Evolutionary conservation across 2,329 filamentous ascomycete species (phyloP), one percentile per base, ranked within the genome.

Genomic region (Xylaria sp.): DNA sequence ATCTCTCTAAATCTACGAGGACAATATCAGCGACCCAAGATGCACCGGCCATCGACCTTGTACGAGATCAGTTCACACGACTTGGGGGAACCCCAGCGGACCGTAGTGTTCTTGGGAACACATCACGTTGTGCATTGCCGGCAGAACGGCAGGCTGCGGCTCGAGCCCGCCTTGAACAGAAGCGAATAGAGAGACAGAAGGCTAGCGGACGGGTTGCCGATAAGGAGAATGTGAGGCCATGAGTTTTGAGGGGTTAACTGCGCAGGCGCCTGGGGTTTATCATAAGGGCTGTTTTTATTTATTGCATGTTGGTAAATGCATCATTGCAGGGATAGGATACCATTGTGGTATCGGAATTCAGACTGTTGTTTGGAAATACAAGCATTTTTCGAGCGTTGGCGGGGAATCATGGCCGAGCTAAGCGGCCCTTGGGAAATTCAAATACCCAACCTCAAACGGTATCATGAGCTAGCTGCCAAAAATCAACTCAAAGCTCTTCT

Each of bases 121-220:
- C 76, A 4, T 77, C 80, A 4, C 80, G 79, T 61, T 78, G 79
- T 21, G 75, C 74, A 2, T 70, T 87, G 12, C 78, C 84, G 8
- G 80, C 82, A 3, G 82, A 84, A 53, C 78, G 85, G 35, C 78
- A 79, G 47, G 82, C 83, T 6, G 84, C 84, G 1, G 85, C 84
- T 11, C 77, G 85, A 54, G 85, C 84, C 43, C 76, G 84, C 7
- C 79, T 87, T 14, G 81, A 86, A 72, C 78, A 81, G 72, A 80
- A 83, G 70, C 82, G 80, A 71, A 79, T 80, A n/a, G 80, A 85
- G 72, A 83, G 83, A 71, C 78, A 76, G 71, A 75, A 74, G 58
- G 59, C 62, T 28, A 55, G 57, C 40, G 62, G 63, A 12, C 57
- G 50, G 23, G 53, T 21, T 49, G 64, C 70, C 12, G 67, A 74